Percentiles rank a stretch among this genome's conserved stretches.
phyloP scores from a whole-genome alignment of 2,329 filamentous ascomycete species.

The Alternaria angustiovoidea region DNA sequence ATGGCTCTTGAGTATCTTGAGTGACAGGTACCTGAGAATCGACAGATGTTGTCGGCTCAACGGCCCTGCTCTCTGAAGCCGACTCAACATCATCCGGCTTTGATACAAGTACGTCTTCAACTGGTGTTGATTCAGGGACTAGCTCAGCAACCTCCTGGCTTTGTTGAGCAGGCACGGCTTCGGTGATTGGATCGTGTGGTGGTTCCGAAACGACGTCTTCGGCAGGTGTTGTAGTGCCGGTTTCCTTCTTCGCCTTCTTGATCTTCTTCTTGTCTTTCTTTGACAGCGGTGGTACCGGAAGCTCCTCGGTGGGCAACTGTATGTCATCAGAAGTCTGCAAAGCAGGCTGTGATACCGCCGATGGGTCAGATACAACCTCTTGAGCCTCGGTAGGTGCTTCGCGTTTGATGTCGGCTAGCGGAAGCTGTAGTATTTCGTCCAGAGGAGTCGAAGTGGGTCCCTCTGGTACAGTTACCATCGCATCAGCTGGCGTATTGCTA shows the following conservation, averaged over 20 bases:
- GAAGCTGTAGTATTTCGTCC: constrained; percentile 2
- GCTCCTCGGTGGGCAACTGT: constrained; percentile 13
- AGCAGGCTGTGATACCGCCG: constrained; percentile 5
- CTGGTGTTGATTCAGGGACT: neutral
- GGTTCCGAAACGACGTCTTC: constrained; percentile 15
- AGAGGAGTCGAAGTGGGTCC: neutral
- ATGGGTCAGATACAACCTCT: constrained; percentile 7
- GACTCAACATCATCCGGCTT: neutral
- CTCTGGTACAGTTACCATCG: neutral
- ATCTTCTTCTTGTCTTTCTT: constrained; percentile 36
- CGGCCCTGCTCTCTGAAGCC: neutral
- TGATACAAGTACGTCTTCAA: neutral
- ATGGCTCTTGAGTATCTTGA: neutral
- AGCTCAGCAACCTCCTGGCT: neutral
- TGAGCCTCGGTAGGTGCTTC: constrained; percentile 1
- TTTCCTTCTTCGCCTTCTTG: constrained; percentile 36
- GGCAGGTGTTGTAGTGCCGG: constrained; percentile 18
- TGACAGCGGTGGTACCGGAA: constrained; percentile 12
- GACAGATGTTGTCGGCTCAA: neutral
- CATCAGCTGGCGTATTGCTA: constrained; percentile 5
- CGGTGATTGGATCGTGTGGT: constrained; percentile 2
- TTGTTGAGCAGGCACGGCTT: neutral
- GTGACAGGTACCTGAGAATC: neutral
- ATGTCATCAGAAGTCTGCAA: constrained; percentile 21
- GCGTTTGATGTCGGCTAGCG: neutral